Base-by-base conservation (phyloP, 495 filamentous ascomycete species). In the Annulohypoxylon maeteangense region DNA sequence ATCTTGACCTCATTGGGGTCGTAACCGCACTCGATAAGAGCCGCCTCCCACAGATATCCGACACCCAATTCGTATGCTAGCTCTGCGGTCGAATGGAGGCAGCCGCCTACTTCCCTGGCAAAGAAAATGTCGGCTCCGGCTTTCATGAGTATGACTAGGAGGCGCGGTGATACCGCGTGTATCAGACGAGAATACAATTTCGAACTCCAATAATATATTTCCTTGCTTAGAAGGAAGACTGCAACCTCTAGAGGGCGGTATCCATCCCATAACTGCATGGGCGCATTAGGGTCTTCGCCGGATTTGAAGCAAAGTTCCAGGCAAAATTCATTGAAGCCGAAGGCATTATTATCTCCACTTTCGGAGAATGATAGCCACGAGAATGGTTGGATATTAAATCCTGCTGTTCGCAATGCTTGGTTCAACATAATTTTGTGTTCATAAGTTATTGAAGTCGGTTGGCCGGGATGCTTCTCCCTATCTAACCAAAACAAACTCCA, bases 81-180 rank as follows among this genome's bases (percentile, higher is more conserved):
- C 7, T 63, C 60, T n/a, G 47, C 25, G 11, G 54, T 42, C 3
- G 60, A 63, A 3, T 23, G 31, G 14, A 54, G 14, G 4, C 22
- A 20, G 7, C 47, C 60, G 60, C 42, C 40, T 11, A 54, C 34
- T n/a, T 54, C 31, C 6, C 47, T 31, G 0, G 11, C 14, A 7
- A 14, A 61, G 47, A 23, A 42, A 7, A 53, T 34, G 6, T 63
- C 47, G 2, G 60, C 60, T 5, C 31, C 60, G 0, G 60, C 60
- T 3, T 40, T 20, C 7, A 63, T 54, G 4, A 54, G 31, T 20
- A 54, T 1, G 10, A 50, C 8, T 14, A 61, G 16, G 1, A 48
- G 25, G n/a, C 40, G 25, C 12, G 29, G 40, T 1, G 57, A 31
- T 32, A 47, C 25, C 14, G 0, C 12, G 34, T 38, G 34, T 10